A percentile compares a stretch with the other conserved stretches of the same genome.
These are phyloP conservation scores for Boletus smithii DNA, from an alignment of 1,284 basidiomycete species.

Conservation along the genomic window DNA sequence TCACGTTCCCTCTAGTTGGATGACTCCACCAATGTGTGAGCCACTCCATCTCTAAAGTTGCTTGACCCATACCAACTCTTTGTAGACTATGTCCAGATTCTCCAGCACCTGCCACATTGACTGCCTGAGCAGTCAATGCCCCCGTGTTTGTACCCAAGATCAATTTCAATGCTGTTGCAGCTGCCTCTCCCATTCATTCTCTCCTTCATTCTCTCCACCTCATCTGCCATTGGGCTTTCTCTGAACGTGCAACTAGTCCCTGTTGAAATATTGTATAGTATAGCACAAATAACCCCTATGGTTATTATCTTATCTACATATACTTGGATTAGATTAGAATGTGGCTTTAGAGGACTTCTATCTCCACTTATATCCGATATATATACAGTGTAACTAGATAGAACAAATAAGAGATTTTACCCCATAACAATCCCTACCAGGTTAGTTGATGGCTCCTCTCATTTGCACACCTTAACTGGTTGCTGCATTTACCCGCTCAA, in stretches of 20 bases:
- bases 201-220: constrained; percentile 32
- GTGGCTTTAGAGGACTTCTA: too few relatives aligned
- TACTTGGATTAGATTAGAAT: too few relatives aligned
- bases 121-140: constrained; percentile 61
- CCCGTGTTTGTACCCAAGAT: constrained; percentile 84
- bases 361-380: too few relatives aligned
- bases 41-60: not conserved
- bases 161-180: constrained; percentile 23
- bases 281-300: too few relatives aligned
- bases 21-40: constrained; percentile 22
- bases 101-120: constrained; percentile 40
- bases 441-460: too few relatives aligned
- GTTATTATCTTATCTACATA: too few relatives aligned
- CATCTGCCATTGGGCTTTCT: constrained; percentile 19
- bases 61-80: not conserved
- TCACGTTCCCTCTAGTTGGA: constrained; percentile 23
- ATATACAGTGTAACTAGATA: too few relatives aligned
- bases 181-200: constrained; percentile 28
- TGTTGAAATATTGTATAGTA: too few relatives aligned
- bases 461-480: too few relatives aligned
- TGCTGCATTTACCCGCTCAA: too few relatives aligned
- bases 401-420: too few relatives aligned
- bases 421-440: too few relatives aligned
- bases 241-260: constrained; percentile 28
- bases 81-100: constrained; percentile 45